Evolutionary conservation across 208 protist genomes (phyloP).

Genomic region (Acanthamoeba castellanii): DNA sequence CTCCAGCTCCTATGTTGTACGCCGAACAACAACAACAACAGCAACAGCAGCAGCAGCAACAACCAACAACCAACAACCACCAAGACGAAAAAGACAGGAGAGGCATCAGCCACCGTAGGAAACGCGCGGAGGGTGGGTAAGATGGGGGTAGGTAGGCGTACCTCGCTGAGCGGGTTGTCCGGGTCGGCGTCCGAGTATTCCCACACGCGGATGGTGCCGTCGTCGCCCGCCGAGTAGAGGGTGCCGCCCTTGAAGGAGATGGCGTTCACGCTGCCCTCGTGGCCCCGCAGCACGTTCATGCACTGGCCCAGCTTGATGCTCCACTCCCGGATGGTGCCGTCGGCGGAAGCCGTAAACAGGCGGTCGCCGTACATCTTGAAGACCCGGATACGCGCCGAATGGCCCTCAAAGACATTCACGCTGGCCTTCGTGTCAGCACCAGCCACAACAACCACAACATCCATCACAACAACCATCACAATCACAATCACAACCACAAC

Average conservation of each 20-base stretch:
- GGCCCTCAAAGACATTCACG: not conserved
- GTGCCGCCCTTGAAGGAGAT: slow-evolving; percentile 3
- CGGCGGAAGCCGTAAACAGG: not conserved
- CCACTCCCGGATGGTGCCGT: not conserved
- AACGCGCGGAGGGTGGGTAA: too few species aligned
- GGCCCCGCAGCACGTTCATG: not conserved
- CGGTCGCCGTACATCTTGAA: not conserved
- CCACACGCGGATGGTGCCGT: slow-evolving; percentile 6
- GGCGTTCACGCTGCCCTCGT: not conserved
- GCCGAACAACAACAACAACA: too few species aligned
- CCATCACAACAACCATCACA: too few species aligned
- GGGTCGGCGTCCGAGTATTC: not conserved
- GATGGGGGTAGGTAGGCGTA: too few species aligned
- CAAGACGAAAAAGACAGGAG: too few species aligned
- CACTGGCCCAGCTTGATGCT: slow-evolving; percentile 1
- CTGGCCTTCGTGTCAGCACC: not conserved
- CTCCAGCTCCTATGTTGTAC: too few species aligned
- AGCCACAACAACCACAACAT: too few species aligned
- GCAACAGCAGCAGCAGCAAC: too few species aligned
- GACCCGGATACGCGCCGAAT: not conserved
- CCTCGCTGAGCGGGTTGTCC: too few species aligned
- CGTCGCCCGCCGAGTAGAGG: not conserved
- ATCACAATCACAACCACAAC: too few species aligned
- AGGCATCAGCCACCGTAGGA: too few species aligned
- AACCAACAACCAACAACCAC: too few species aligned